phyloP scores from a whole-genome alignment of 2,329 filamentous ascomycete species.

The Pestalotiopsis sp. region DNA sequence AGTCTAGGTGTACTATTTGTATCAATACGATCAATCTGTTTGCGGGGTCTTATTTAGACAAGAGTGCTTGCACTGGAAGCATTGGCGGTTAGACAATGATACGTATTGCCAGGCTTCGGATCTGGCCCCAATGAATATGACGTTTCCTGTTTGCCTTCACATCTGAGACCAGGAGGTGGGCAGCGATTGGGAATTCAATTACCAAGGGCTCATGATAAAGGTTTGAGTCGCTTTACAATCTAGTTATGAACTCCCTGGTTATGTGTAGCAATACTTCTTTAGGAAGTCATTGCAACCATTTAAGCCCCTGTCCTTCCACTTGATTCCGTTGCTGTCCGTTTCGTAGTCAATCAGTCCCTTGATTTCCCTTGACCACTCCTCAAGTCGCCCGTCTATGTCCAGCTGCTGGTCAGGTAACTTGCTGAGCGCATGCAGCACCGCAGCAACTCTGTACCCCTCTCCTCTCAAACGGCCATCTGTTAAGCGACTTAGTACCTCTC shows the following conservation, averaged over 20 bases:
- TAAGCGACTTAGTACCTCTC: not conserved
- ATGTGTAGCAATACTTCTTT: not conserved
- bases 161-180: not conserved
- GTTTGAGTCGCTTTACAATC: too few relatives aligned
- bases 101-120: not conserved
- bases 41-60: conserved; percentile 3
- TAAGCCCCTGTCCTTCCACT: not conserved
- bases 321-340: not conserved
- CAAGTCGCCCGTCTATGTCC: not conserved
- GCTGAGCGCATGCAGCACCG: not conserved
- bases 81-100: conserved; percentile 7
- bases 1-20: conserved; percentile 13
- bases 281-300: not conserved
- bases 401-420: not conserved
- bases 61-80: conserved; percentile 8
- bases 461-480: not conserved
- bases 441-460: not conserved
- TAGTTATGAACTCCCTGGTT: too few relatives aligned
- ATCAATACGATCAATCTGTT: conserved; percentile 6
- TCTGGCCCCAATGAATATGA: not conserved
- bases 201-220: too few relatives aligned
- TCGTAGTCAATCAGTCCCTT: not conserved
- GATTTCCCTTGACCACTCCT: not conserved
- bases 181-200: not conserved
- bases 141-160: not conserved